Evolutionary conservation across 495 filamentous ascomycete genomes (phyloP), one percentile per base, ranked within the genome.

Genomic region (Podospora australis): DNA sequence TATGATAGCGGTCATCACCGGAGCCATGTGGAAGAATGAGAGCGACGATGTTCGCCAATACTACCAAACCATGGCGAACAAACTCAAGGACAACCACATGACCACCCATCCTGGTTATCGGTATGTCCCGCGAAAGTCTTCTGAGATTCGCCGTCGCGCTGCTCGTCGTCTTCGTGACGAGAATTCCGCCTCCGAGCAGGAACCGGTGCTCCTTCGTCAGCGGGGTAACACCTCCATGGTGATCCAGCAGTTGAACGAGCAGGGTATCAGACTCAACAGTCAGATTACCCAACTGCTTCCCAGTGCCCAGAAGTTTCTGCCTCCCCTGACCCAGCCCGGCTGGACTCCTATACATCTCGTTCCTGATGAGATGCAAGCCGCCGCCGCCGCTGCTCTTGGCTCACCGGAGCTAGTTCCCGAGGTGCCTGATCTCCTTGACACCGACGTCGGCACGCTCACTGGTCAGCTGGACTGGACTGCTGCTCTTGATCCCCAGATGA

Each of bases 11-110:
- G 49, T 58, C 36, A 39, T 58, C 24, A 48, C 42, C 3, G 56
- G 56, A 20, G 29, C 40, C 8, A 55, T 58, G 56, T 58, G 56
- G 56, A 55, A 55, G 38, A 26, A 28, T 2, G 52, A 55, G 45
- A 17, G 40, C 11, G 25, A 39, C n/a, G 49, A 58, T 23, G 49
- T 52, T 17, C 54, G 54, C 16, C 39, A 34, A 8, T 46, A 52
- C n/a, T 58, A 58, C 10, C 32, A 55, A 8, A 20, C 21, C 13
- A 52, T 38, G 32, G 11, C 56, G 5, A 14, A 29, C 19, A 40
- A 46, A 6, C 41, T 58, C 44, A 58, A 58, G 56, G 30, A 32
- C 13, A 28, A 48, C 20, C 6, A 55, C 2, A 6, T 58, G 48
- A 21, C 30, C 17, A 30, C 23, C 13, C 21, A 55, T 14, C 52